Evolutionary conservation across 768 basidiomycete species (phyloP), one percentile per base, ranked within the genome.

Genomic region (Xerocomus potaroensis): DNA sequence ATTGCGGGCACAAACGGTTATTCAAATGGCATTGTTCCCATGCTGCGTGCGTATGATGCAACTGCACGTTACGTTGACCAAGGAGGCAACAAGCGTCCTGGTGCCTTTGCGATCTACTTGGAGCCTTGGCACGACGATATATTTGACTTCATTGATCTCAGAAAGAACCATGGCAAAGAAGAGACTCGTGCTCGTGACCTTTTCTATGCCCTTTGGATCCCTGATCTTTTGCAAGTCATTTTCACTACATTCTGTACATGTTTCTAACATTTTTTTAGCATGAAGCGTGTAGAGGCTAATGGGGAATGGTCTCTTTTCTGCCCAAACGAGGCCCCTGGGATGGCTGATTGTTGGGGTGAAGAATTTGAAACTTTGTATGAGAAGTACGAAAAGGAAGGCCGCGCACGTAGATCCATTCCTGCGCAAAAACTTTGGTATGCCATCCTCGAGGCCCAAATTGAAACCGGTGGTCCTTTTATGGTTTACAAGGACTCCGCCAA

Each of bases 361-460:
- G 91, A 94, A 63, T 98, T 98, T 53, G 91, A 94, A 59, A 79
- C 74, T 1, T 71, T 94, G 16, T 96, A 87, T 64, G 80, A 82
- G 62, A 80, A 76, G 52, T 98, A 98, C 61, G 95, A 98, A 72
- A 77, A 74, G 47, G 93, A 94, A 64, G 93, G 92, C 18, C 83
- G 90, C 22, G 85, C 84, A 3, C 82, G 84, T 57, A 87, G 86
- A 74, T 77, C 79, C 15, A 72, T 99, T 54, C 83, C 91, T 36
- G 96, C 96, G 3, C 96, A 98, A 68, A 97, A 98, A 70, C 79
- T 99, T 30, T 99, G 96, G 95, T 97, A 95, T 64, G 92, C 93
- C 27, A 83, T 98, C 56, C 73, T 98, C 32, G 96, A 98, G 61
- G 83, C 93, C 11, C 96, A 99, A 69, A 92, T 95, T 56, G 95